Conservation (phyloP, 805 yeast genomes). For the Sungouiella thailandica region DNA sequence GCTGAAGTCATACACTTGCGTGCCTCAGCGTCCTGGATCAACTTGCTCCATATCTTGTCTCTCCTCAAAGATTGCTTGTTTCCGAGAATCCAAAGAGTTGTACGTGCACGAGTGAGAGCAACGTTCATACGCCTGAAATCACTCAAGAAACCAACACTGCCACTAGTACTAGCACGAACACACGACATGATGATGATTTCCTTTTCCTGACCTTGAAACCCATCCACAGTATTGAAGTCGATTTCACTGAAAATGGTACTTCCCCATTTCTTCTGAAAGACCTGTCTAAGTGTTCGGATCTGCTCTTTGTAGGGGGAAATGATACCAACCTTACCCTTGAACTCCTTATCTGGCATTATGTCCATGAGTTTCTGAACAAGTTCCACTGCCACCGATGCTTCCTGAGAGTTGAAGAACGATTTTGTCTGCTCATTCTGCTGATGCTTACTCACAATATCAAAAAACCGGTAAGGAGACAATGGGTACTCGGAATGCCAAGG, state of each 20-base stretch:
- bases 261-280: slow-evolving; percentile 62
- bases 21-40: slow-evolving; percentile 59
- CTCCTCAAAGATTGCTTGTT: slow-evolving; percentile 58
- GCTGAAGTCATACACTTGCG: slow-evolving; percentile 37
- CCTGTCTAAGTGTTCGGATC: slow-evolving; percentile 49
- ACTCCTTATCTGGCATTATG: slow-evolving; percentile 45
- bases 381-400: slow-evolving; percentile 70
- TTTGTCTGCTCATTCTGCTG: slow-evolving; percentile 57
- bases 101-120: slow-evolving; percentile 88
- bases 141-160: slow-evolving; percentile 78
- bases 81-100: slow-evolving; percentile 92
- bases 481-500: slow-evolving; percentile 66
- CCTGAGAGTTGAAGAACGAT: slow-evolving; percentile 67
- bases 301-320: slow-evolving; percentile 96
- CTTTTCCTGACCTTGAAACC: slow-evolving; percentile 97
- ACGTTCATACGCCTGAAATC: slow-evolving; percentile 97
- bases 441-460: slow-evolving; percentile 61
- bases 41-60: slow-evolving; percentile 68
- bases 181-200: slow-evolving; percentile 91
- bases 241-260: slow-evolving; percentile 55
- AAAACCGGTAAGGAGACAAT: slow-evolving; percentile 75
- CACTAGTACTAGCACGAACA: slow-evolving; percentile 77
- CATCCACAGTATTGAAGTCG: slow-evolving; percentile 94
- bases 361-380: slow-evolving; percentile 49
- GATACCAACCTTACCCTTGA: slow-evolving; percentile 75